Conservation (phyloP, 2,329 filamentous ascomycete genomes). For the Colletotrichum tanaceti region DNA sequence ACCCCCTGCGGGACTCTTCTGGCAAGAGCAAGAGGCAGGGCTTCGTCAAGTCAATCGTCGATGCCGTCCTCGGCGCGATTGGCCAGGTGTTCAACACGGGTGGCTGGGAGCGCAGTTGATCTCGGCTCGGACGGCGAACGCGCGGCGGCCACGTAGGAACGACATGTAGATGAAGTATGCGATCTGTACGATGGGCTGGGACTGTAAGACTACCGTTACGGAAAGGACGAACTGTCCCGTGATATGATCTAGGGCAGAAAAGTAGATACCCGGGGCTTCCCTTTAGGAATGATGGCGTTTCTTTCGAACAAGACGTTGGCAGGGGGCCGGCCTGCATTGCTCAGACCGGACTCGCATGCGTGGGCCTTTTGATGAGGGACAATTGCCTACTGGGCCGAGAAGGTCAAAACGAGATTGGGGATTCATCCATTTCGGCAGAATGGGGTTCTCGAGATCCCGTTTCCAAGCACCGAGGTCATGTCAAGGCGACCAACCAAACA, state of each 20-base stretch:
- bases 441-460: background rate
- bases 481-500: slow-evolving; percentile 2
- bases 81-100: slow-evolving; percentile 52
- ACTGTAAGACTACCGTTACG: background rate
- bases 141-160: background rate
- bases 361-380: background rate
- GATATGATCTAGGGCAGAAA: background rate
- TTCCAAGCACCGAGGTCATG: background rate
- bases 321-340: too few relatives aligned
- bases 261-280: slow-evolving; percentile 17
- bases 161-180: slow-evolving; percentile 15
- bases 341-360: background rate
- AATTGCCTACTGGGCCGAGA: too few relatives aligned
- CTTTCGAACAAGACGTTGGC: background rate
- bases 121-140: background rate
- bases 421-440: background rate
- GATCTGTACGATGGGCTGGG: slow-evolving; percentile 11
- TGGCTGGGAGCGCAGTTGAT: slow-evolving; percentile 40
- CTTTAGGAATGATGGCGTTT: background rate
- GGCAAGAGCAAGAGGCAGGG: slow-evolving; percentile 68
- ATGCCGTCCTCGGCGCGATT: slow-evolving; percentile 65
- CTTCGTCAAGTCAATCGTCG: slow-evolving; percentile 74
- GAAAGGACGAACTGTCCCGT: background rate
- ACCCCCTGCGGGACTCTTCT: slow-evolving; percentile 59
- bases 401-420: too few relatives aligned